Conservation (phyloP, 2,329 filamentous ascomycete genomes). For the Talaromyces sp. region DNA sequence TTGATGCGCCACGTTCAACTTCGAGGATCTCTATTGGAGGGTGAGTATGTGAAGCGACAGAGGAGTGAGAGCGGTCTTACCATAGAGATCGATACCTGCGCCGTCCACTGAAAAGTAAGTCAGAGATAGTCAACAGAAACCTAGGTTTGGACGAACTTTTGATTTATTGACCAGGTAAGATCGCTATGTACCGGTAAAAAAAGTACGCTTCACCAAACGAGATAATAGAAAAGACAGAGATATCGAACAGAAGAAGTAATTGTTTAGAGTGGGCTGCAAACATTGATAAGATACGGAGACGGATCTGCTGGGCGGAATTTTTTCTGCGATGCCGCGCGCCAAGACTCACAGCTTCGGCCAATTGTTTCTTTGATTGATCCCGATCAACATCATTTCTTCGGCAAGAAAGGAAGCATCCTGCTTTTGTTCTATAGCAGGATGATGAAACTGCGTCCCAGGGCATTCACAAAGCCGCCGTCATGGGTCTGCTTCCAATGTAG, state of each 20-base stretch:
- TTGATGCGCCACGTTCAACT: constrained; percentile 66
- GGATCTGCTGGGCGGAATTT: constrained; percentile 11
- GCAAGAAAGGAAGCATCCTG: neutral
- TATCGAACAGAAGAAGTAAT: neutral
- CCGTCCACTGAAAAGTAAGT: constrained; percentile 11
- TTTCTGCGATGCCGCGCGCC: constrained; percentile 8
- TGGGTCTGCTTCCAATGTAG: constrained; percentile 39
- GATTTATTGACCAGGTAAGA: constrained; percentile 3
- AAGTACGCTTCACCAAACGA: neutral
- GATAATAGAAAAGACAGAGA: neutral
- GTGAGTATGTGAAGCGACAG: neutral
- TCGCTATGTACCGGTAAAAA: neutral
- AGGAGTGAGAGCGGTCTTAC: constrained; percentile 37
- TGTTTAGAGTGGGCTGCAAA: neutral
- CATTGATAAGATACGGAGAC: constrained; percentile 11
- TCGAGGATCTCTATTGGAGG: constrained; percentile 68
- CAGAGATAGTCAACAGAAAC: neutral
- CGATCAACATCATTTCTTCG: neutral
- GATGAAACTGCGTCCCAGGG: neutral
- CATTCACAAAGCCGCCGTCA: constrained; percentile 21
- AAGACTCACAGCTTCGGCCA: constrained; percentile 2
- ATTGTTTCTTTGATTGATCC: neutral
- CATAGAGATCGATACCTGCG: constrained; percentile 57
- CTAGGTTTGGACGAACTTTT: constrained; percentile 3
- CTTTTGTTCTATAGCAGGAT: constrained; percentile 17